Base-by-base conservation (phyloP, 108 stramenopile genomes). In the Cyclotella sp. region DNA sequence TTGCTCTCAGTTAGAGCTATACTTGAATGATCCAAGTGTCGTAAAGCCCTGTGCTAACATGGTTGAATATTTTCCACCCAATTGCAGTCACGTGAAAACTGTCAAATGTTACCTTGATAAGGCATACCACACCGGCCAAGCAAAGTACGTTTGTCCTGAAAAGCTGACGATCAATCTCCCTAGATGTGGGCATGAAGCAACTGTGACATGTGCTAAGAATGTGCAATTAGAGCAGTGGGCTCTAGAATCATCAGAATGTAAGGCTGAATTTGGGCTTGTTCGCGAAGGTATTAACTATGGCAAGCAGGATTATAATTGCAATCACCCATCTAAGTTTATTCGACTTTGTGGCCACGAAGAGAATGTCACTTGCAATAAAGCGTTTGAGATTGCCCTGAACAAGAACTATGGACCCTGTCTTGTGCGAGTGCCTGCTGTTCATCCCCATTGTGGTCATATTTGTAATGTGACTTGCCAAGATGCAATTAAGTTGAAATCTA, bases 281-380 rank as follows among this genome's bases (percentile, higher is more conserved):
- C 26, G 58, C 1, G 77, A 84, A 42, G 82, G 82, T 29, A 44
- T 55, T 15, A 22, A 61, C 5, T 84, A 84, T 64, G 82, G 77
- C 24, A 43, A 42, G 4, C 39, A 68, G 52, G 82, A 84, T 70
- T 65, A 69, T 43, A 34, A 40, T 9, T 84, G 82, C 29, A 51
- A 47, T 9, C 45, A 68, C 3, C 39, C 39, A n/a, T 28, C 69
- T 46, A 68, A 30, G 16, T 66, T 76, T 68, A 41, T 58, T 51
- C 24, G 69, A 21, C 66, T 24, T 28, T 76, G 75, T 49, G 75
- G 75, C 9, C 75, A 76, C 16, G 65, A 66, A 57, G 45, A 58
- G 52, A 40, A 15, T 45, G 18, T 54, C 10, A 21, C 53, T 1
- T 76, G 75, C 9, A 62, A 28, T 5, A 42, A 62, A 11, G 65